Percentiles rank a stretch among this genome's conserved stretches.
Evolutionary conservation across 2,329 filamentous ascomycete genomes (phyloP).

Genomic region (Microdochium nivale): DNA sequence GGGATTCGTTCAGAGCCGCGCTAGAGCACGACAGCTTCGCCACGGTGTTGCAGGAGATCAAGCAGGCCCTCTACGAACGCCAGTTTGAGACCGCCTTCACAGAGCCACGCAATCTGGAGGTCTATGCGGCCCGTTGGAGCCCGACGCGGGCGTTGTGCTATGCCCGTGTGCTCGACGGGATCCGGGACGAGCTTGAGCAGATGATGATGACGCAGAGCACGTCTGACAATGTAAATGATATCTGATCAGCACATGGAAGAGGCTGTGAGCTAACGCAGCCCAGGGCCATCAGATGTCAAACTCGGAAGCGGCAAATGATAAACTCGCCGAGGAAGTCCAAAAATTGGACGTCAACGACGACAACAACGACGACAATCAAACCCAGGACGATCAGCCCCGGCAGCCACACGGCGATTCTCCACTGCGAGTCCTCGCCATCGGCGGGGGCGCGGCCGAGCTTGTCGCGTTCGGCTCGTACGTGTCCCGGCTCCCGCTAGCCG

Average conservation of each 20-base stretch:
- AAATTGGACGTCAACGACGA: conserved; percentile 1
- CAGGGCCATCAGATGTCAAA: too few species aligned
- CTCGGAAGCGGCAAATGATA: not conserved
- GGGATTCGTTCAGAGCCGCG: conserved; percentile 47
- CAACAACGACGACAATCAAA: conserved; percentile 4
- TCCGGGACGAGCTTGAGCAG: conserved; percentile 23
- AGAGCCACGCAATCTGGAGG: conserved; percentile 59
- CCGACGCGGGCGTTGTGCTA: conserved; percentile 80
- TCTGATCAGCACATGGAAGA: too few species aligned
- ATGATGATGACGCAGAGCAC: conserved; percentile 17
- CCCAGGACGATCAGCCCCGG: conserved; percentile 1
- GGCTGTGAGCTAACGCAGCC: too few species aligned
- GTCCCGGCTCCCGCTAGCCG: conserved; percentile 6
- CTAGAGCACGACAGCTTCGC: conserved; percentile 39
- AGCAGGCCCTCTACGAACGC: conserved; percentile 74
- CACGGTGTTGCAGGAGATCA: conserved; percentile 67
- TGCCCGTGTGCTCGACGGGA: conserved; percentile 39
- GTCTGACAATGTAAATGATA: too few species aligned
- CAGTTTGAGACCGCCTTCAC: conserved; percentile 80
- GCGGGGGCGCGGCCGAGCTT: conserved; percentile 55
- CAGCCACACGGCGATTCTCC: not conserved
- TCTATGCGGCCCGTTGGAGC: conserved; percentile 88
- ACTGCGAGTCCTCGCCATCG: conserved; percentile 38
- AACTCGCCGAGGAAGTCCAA: not conserved
- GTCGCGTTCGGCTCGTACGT: conserved; percentile 41